A percentile compares a stretch with the other conserved stretches of the same genome.
Conservation (phyloP, 768 basidiomycete species). For the Suillus subluteus region DNA sequence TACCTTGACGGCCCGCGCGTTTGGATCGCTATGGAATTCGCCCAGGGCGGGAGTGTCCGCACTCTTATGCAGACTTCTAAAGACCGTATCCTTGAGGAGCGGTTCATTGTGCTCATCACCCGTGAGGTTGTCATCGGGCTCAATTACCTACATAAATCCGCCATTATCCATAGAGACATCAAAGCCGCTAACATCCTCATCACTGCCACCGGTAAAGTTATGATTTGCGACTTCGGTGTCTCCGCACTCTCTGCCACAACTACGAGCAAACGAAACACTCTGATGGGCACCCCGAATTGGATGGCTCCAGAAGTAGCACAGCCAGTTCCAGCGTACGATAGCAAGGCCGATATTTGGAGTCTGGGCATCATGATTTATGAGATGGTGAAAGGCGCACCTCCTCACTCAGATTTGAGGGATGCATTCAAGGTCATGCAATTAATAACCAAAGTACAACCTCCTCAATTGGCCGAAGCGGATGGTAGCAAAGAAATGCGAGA, state of each 20-base stretch:
- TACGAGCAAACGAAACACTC: slow-evolving; percentile 91
- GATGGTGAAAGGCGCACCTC: slow-evolving; percentile 95
- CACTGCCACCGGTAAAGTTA: slow-evolving; percentile 84
- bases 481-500: slow-evolving; percentile 88
- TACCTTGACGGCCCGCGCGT: slow-evolving; percentile 93
- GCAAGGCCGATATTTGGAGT: slow-evolving; percentile 98
- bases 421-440: slow-evolving; percentile 86
- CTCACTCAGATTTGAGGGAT: slow-evolving; percentile 84
- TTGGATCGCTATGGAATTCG: slow-evolving; percentile 99
- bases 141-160: slow-evolving; percentile 88
- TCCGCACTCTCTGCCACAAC: slow-evolving; percentile 86
- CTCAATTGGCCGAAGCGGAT: slow-evolving; percentile 74
- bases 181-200: slow-evolving; percentile 97
- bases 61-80: slow-evolving; percentile 89
- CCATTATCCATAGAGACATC: slow-evolving; percentile 96
- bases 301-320: slow-evolving; percentile 99
- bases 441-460: slow-evolving; percentile 84
- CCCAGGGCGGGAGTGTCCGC: slow-evolving; percentile 91
- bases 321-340: slow-evolving; percentile 87
- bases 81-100: slow-evolving; percentile 81
- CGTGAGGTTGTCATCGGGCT: slow-evolving; percentile 89
- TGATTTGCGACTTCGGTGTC: slow-evolving; percentile 98
- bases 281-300: slow-evolving; percentile 98
- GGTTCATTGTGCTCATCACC: slow-evolving; percentile 83
- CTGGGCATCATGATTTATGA: slow-evolving; percentile 95